These are phyloP conservation scores for Fusarium pseudograminearum DNA, from an alignment of 2,329 filamentous ascomycete genomes.

Conservation along the genomic window DNA sequence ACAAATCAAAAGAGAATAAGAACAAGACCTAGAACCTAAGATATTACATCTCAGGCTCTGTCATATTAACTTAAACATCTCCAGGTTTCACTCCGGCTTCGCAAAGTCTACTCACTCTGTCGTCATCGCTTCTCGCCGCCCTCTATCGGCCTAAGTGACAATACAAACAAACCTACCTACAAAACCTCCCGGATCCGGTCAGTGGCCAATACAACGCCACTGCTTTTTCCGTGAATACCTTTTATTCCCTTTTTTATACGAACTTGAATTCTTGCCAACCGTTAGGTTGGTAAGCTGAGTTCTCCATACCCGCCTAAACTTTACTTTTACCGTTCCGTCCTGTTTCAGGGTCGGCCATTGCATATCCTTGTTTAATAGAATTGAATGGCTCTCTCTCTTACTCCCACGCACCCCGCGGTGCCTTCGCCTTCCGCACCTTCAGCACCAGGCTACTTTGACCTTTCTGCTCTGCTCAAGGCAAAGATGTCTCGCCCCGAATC, in stretches of 20 bases:
- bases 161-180: constrained; percentile 2
- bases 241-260: constrained; percentile 11
- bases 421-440: constrained; percentile 31
- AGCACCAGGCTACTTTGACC: constrained; percentile 49
- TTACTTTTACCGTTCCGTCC: constrained; percentile 19
- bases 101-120: constrained; percentile 23
- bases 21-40: constrained; percentile 1
- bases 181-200: constrained; percentile 40
- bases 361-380: constrained; percentile 32
- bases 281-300: constrained; percentile 36
- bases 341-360: constrained; percentile 39
- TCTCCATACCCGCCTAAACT: constrained; percentile 23
- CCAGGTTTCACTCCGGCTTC: constrained; percentile 18
- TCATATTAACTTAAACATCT: constrained; percentile 1
- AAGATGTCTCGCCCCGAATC: constrained; percentile 55
- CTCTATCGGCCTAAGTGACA: constrained; percentile 25
- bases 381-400: constrained; percentile 52
- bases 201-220: constrained; percentile 42
- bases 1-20: background rate
- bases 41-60: constrained; percentile 28
- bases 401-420: constrained; percentile 51
- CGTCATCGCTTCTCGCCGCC: constrained; percentile 38
- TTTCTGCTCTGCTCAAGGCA: constrained; percentile 52
- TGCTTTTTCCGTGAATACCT: constrained; percentile 24
- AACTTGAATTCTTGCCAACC: constrained; percentile 34